Evolutionary conservation across 2,329 filamentous ascomycete species (phyloP).

Genomic region (Parafenestella ontariensis): DNA sequence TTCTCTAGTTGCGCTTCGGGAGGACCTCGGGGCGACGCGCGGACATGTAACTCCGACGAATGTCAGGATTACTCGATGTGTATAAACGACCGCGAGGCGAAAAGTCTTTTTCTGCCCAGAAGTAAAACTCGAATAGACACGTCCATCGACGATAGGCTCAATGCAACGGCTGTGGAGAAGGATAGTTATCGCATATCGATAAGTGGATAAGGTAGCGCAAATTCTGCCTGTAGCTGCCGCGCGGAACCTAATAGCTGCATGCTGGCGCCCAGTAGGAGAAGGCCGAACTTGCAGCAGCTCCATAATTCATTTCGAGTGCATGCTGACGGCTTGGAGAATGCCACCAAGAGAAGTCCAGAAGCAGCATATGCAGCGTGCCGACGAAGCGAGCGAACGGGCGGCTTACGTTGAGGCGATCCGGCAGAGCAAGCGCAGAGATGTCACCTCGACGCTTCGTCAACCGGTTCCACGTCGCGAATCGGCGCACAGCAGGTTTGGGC

Average conservation of each 20-base stretch:
- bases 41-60: constrained; percentile 11
- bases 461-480: constrained; percentile 26
- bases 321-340: constrained; percentile 29
- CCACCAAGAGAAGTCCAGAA: constrained; percentile 29
- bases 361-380: constrained; percentile 23
- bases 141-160: constrained; percentile 23
- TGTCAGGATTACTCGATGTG: constrained; percentile 10
- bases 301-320: constrained; percentile 45
- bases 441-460: constrained; percentile 27
- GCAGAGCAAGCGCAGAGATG: constrained; percentile 13
- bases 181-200: constrained; percentile 45
- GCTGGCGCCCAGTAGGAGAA: constrained; percentile 26
- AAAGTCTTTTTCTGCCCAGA: constrained; percentile 28
- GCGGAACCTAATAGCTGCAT: constrained; percentile 21
- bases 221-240: constrained; percentile 30
- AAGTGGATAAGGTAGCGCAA: constrained; percentile 43
- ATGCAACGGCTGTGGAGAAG: constrained; percentile 30
- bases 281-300: constrained; percentile 23
- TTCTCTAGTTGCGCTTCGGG: constrained; percentile 17
- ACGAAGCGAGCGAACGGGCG: constrained; percentile 23
- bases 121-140: constrained; percentile 8
- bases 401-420: constrained; percentile 20
- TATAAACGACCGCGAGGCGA: constrained; percentile 23
- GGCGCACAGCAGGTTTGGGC: constrained; percentile 30
- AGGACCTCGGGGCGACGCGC: constrained; percentile 15